Base-by-base conservation (phyloP, 345 rosid genomes). In the Ceriops tagal region DNA sequence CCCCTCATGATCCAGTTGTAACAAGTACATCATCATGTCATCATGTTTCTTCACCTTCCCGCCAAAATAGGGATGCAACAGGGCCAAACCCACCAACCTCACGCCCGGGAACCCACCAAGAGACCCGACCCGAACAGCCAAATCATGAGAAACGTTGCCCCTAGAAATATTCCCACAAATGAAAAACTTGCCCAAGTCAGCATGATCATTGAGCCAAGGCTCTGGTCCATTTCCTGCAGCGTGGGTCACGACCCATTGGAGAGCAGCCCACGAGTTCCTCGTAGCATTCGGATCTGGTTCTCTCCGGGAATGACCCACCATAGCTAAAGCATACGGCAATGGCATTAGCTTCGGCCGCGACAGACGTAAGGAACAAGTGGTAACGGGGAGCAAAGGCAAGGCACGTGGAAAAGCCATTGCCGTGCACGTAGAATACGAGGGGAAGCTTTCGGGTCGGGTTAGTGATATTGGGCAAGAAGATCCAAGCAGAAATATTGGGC, bases 41-140 rank as follows among this genome's bases (percentile, higher is more conserved):
- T 85, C 84, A 47, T 75, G 84, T n/a, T 75, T 13, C 49, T 15
- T 43, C 49, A 43, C 75, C 1, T 77, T 67, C 2, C 87, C 85
- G 1, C 84, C 84, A 47, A 86, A 86, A 62, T 57, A 86, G 0
- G 85, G 87, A 61, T 83, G 89, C 62, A 83, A 75, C 77, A 86
- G 19, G 1, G 73, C 74, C 72, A 71, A n/a, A 30, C 89, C 89
- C 0, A 55, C 80, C 5, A 86, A 20, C 22, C 35, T 56, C 28
- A 64, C 68, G 0, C 79, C 51, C 8, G 35, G 63, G 2, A 74
- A 69, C 20, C 77, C 57, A 65, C 85, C 81, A 0, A 13, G 24
- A 5, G 53, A 28, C 57, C 87, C 81, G 62, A 75, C 58, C 70
- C 79, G 78, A 15, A 75, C 73, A 0, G 77, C 81, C 47, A 76